Percentiles rank a stretch among this genome's conserved stretches.
These are phyloP conservation scores for Aspergillus sp. DNA, from an alignment of 2,329 filamentous ascomycete species.

Conservation along the genomic window DNA sequence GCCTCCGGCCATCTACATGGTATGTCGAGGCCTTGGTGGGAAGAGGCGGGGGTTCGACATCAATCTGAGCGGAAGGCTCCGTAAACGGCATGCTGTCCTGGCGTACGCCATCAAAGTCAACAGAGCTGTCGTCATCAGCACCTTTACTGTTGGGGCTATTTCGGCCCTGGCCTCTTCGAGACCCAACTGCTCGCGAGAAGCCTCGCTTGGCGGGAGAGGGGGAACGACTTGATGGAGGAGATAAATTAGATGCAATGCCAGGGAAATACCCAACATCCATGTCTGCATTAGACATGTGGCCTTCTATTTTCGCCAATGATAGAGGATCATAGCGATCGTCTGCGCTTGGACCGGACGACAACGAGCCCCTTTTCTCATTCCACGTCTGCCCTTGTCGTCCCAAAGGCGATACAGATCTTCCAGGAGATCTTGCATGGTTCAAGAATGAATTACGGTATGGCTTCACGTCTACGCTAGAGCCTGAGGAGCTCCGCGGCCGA, in stretches of 20 bases:
- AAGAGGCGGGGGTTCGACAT: slow-evolving; percentile 30
- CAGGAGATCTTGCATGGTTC: not conserved
- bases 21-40: slow-evolving; percentile 25
- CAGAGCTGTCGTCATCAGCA: slow-evolving; percentile 19
- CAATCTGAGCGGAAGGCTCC: slow-evolving; percentile 17
- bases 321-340: slow-evolving; percentile 32
- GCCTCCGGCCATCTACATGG: slow-evolving; percentile 24
- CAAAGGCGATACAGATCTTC: slow-evolving; percentile 8
- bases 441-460: slow-evolving; percentile 9
- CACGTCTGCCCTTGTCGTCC: slow-evolving; percentile 2
- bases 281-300: slow-evolving; percentile 44
- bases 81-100: slow-evolving; percentile 16
- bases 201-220: slow-evolving; percentile 64
- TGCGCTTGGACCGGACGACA: slow-evolving; percentile 54
- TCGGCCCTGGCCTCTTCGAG: slow-evolving; percentile 40
- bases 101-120: slow-evolving; percentile 18
- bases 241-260: slow-evolving; percentile 62
- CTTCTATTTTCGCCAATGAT: slow-evolving; percentile 45
- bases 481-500: slow-evolving; percentile 55
- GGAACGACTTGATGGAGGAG: slow-evolving; percentile 62
- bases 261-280: slow-evolving; percentile 50
- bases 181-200: slow-evolving; percentile 40
- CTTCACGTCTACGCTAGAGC: slow-evolving; percentile 48
- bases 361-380: slow-evolving; percentile 54
- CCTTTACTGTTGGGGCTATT: slow-evolving; percentile 42